phyloP scores from a whole-genome alignment of 164 flowering plant genomes.

The Aristolochia californica region DNA sequence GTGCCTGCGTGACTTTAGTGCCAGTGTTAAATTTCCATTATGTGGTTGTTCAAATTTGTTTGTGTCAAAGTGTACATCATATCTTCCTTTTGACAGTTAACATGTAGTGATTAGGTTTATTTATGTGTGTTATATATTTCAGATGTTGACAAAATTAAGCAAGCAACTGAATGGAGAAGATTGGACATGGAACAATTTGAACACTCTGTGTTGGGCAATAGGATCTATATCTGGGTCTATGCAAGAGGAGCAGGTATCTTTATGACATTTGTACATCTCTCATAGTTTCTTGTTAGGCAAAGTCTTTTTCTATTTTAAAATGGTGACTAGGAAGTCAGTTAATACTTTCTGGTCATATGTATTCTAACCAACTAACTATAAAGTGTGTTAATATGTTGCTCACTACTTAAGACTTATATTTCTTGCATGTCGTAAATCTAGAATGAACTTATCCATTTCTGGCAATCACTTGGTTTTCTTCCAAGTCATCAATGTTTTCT shows the following conservation, averaged over 20 bases:
- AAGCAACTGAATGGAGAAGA: conserved; percentile 92
- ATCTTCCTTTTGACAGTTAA: no score
- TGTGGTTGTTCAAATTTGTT: not conserved
- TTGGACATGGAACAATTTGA: conserved; percentile 97
- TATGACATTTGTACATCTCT: not conserved
- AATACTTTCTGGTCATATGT: no score
- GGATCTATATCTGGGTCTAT: conserved; percentile 99
- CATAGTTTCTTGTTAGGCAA: not conserved
- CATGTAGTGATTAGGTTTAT: no score
- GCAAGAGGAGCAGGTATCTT: conserved; percentile 94
- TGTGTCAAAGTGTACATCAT: not conserved
- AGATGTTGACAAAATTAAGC: conserved; percentile 88
- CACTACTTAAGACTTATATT: no score
- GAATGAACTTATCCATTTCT: not conserved
- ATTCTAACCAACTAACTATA: no score
- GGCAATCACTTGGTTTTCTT: not conserved
- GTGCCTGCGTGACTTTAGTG: no score
- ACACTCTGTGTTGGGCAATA: conserved; percentile 98
- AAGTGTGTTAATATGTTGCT: no score
- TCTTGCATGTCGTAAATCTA: no score
- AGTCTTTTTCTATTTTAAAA: no score
- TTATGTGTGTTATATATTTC: not conserved
- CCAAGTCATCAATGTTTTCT: not conserved
- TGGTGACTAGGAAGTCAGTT: not conserved
- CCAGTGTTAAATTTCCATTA: no score